Evolutionary conservation across 352 stramenopile species (phyloP), one percentile per base, ranked within the genome.

Genomic region (Phytophthora hibernalis): DNA sequence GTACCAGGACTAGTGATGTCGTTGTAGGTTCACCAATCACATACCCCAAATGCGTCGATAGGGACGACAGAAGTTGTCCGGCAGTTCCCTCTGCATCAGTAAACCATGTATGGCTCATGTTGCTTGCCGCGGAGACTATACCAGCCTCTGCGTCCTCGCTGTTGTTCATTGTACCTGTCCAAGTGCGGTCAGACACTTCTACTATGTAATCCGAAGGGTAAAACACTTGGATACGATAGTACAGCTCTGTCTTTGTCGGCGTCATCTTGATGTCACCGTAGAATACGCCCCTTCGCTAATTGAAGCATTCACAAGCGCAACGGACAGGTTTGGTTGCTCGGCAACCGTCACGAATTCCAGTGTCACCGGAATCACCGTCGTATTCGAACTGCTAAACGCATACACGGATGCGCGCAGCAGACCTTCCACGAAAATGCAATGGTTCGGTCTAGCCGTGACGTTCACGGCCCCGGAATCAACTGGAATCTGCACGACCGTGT

Each of bases 311-410:
- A 2, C 21, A 38, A 70, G 43, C 24, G 8, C 26, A 28, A 70
- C 16, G 18, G 48, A 54, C 22, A 74, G 10, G 30, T n/a, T 20
- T 10, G 68, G 61, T 24, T 56, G 31, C 43, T 52, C 52, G 18
- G 54, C 68, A 1, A 76, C 56, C 9, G 51, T 57, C 16, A 72
- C 21, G 54, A 76, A 76, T 21, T 68, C 47, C 3, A 76, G 45
- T 2, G 37, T 61, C 44, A 68, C 52, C 2, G 54, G 30, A 13
- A 72, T 31, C 7, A 54, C 20, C n/a, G 56, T 68, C 42, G 21
- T 20, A 24, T 72, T 71, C 50, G 42, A 65, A 18, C 61, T 76
- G 40, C 54, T 76, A 35, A 76, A 76, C 16, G 68, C 61, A 42
- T 57, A 61, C 21, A 65, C 52, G 45, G 68, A 63, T 4, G 68